phyloP scores from a whole-genome alignment of 2,329 filamentous ascomycete genomes.

The Aspergillus pseudoglaucus region DNA sequence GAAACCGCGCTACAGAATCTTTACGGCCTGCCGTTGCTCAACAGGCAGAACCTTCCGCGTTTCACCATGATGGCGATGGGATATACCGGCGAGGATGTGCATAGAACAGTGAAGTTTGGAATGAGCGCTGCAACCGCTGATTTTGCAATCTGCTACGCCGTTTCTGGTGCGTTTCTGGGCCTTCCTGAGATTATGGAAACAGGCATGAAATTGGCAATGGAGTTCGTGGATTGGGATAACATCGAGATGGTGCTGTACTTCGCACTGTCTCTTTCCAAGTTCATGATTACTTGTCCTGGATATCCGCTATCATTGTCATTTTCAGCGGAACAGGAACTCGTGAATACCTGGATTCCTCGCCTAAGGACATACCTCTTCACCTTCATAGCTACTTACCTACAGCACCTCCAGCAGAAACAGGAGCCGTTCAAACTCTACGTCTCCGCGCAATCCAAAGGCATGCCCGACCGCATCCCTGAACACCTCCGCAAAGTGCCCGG shows the following conservation, averaged over 20 bases:
- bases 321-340: not conserved
- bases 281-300: constrained; percentile 11
- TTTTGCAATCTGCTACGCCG: constrained; percentile 26
- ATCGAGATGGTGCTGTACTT: constrained; percentile 25
- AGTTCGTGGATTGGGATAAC: constrained; percentile 22
- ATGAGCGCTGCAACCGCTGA: constrained; percentile 18
- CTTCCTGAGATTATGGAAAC: constrained; percentile 15
- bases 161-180: constrained; percentile 24
- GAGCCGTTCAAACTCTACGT: constrained; percentile 18
- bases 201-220: constrained; percentile 19
- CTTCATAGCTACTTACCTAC: not conserved
- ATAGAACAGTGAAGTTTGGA: constrained; percentile 5
- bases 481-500: constrained; percentile 9
- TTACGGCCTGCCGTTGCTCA: constrained; percentile 20
- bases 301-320: not conserved
- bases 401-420: not conserved
- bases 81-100: constrained; percentile 5
- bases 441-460: constrained; percentile 14
- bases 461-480: constrained; percentile 21
- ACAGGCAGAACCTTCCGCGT: constrained; percentile 7
- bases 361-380: not conserved
- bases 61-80: constrained; percentile 10
- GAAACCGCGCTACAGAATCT: constrained; percentile 20
- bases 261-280: constrained; percentile 16
- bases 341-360: no score